Base-by-base conservation (phyloP, 2,329 filamentous ascomycete species). In the Domatiomyces catenatus region DNA sequence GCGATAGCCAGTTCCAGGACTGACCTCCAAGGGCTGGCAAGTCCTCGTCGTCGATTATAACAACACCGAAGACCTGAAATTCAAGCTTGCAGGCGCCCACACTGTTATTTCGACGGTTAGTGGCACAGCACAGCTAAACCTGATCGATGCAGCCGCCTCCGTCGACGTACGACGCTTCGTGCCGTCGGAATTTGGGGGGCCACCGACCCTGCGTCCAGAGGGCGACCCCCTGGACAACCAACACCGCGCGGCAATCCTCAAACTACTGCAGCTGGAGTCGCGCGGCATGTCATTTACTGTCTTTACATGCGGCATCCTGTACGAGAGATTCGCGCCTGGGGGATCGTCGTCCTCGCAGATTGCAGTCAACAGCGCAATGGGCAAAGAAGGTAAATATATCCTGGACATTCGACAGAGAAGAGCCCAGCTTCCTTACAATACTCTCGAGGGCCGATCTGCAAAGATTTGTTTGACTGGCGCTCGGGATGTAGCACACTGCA, bases 171-270 rank as follows among this genome's bases (percentile, higher is more conserved):
- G 76, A 15, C 74, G 78, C 36, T 88, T 88, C 60, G 79, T 85
- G 2, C 83, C 84, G 1, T 82, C 83, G 5, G 84, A 87, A 59
- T 88, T 87, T 58, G 82, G 86, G 66, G 84, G 84, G 1, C 70
- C 71, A 28, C 70, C 83, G 15, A 65, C 66, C 17, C 70, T 75
- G 44, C 72, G 82, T 47, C 72, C 75, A 1, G 59, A 68, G 4
- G 67, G 71, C 50, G 80, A 83, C 51, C 73, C 78, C 1, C 67
- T 85, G 20, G 80, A 86, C 62, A 76, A 76, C 45, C 75, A 74
- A 18, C 77, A 75, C 19, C 68, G 69, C 8, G 69, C 71, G n/a
- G 80, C 80, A 1, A 67, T 81, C 5, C 68, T 71, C 1, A 69
- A 75, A 15, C 66, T 86, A 3, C 70, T 73, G 46, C 71, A 77